Percentiles rank a stretch among this genome's conserved stretches.
phyloP scores from a whole-genome alignment of 352 stramenopile species.

The Phytopythium vexans region DNA sequence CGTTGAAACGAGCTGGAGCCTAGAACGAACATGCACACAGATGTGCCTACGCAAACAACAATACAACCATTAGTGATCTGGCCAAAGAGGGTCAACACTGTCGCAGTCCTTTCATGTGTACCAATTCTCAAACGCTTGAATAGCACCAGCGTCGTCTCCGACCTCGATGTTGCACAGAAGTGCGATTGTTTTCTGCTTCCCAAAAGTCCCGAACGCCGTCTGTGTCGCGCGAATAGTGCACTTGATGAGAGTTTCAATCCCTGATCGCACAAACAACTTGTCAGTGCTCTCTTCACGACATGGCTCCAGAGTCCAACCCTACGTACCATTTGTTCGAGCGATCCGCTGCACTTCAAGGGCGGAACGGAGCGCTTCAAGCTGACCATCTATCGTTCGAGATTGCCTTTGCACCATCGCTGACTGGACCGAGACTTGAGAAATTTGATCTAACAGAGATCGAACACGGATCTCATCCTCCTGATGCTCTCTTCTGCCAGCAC shows the following conservation, averaged over 20 bases:
- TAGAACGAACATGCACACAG: conserved; percentile 30
- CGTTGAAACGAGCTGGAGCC: conserved; percentile 17
- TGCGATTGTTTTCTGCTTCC: conserved; percentile 16
- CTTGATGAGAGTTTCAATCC: conserved; percentile 18
- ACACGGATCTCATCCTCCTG: conserved; percentile 19
- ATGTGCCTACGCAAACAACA: conserved; percentile 19
- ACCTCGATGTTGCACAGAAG: conserved; percentile 19
- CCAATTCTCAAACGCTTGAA: conserved; percentile 23
- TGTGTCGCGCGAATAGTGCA: conserved; percentile 15
- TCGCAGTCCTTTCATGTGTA: conserved; percentile 2
- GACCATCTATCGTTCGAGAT: conserved; percentile 33
- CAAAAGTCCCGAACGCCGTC: conserved; percentile 16
- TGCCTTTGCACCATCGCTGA: conserved; percentile 19
- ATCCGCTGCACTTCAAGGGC: conserved; percentile 36
- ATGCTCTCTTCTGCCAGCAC: too few relatives aligned
- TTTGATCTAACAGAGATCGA: conserved; percentile 33
- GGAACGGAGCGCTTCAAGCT: conserved; percentile 39
- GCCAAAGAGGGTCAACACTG: too few relatives aligned
- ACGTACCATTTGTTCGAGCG: conserved; percentile 19
- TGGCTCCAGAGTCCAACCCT: neutral
- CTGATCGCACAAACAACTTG: conserved; percentile 10
- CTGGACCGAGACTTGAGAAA: conserved; percentile 30
- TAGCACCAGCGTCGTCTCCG: conserved; percentile 7
- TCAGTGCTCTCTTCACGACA: conserved; percentile 4
- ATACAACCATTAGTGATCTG: neutral